phyloP scores from a whole-genome alignment of 805 yeast genomes.

The Kazachstania africana region DNA sequence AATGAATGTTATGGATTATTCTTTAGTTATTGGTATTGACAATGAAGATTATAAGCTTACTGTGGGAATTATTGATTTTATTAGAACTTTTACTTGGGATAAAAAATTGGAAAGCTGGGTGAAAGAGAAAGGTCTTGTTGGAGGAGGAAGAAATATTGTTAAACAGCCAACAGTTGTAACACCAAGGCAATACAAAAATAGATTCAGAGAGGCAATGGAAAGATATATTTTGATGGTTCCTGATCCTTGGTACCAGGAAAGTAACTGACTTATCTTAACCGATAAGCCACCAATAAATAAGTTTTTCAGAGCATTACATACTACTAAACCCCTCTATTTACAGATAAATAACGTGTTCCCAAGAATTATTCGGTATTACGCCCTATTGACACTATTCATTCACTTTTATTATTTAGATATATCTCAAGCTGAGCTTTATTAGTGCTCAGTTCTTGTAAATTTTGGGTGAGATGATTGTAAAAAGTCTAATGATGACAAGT shows the following conservation, averaged over 20 bases:
- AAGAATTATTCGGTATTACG: constrained; percentile 1
- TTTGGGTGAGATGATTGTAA: too few species aligned
- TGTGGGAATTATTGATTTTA: constrained; percentile 90
- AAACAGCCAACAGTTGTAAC: constrained; percentile 96
- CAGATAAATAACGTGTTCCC: too few species aligned
- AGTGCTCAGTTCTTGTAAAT: too few species aligned
- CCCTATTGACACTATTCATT: too few species aligned
- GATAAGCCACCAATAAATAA: too few species aligned
- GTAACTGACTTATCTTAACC: constrained; percentile 2
- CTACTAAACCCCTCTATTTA: too few species aligned
- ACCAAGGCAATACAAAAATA: constrained; percentile 85
- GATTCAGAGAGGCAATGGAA: constrained; percentile 98
- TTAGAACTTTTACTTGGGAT: constrained; percentile 97
- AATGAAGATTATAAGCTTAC: constrained; percentile 53
- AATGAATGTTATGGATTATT: constrained; percentile 98
- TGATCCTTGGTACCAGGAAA: constrained; percentile 40
- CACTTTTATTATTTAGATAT: too few species aligned
- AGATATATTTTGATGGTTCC: constrained; percentile 91
- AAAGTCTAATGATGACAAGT: too few species aligned
- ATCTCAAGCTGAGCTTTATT: too few species aligned
- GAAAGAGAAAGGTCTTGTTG: constrained; percentile 84
- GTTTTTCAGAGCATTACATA: too few species aligned
- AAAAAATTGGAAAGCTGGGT: constrained; percentile 98
- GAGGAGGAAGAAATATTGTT: constrained; percentile 46
- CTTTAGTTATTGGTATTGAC: constrained; percentile 88